These are phyloP conservation scores for Leersia perrieri DNA, from an alignment of 176 grass and related monocot species.

Conservation along the genomic window DNA sequence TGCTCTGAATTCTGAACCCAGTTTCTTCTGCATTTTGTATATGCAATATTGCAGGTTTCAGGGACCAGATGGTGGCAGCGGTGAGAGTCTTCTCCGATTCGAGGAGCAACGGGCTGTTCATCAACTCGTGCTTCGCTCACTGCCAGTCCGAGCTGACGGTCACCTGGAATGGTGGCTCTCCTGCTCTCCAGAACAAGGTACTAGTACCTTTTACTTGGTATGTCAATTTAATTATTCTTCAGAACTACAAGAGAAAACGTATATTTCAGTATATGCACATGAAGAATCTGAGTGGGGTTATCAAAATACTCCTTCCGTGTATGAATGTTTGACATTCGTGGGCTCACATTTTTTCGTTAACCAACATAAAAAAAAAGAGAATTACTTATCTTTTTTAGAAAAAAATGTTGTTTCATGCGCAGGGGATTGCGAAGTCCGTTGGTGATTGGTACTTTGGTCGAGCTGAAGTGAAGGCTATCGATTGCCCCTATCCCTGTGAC, in stretches of 20 bases:
- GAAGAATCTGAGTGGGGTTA: not conserved
- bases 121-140: slow-evolving; percentile 93
- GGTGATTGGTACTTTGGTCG: slow-evolving; percentile 87
- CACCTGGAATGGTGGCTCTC: slow-evolving; percentile 62
- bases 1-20: not conserved
- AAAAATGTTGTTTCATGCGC: not conserved
- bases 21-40: not conserved
- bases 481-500: slow-evolving; percentile 79
- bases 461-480: slow-evolving; percentile 68
- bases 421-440: slow-evolving; percentile 75
- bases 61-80: slow-evolving; percentile 60
- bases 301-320: too few species aligned
- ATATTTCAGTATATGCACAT: not conserved
- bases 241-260: not conserved
- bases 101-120: slow-evolving; percentile 59
- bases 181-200: slow-evolving; percentile 60
- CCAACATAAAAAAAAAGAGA: too few species aligned
- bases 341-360: too few species aligned
- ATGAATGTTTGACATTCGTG: too few species aligned
- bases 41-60: slow-evolving; percentile 54
- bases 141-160: slow-evolving; percentile 58
- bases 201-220: not conserved
- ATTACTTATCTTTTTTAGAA: too few species aligned
- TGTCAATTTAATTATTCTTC: not conserved
- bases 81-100: slow-evolving; percentile 44